phyloP scores from a whole-genome alignment of 805 yeast genomes.

The Ascoidea rubescens region DNA sequence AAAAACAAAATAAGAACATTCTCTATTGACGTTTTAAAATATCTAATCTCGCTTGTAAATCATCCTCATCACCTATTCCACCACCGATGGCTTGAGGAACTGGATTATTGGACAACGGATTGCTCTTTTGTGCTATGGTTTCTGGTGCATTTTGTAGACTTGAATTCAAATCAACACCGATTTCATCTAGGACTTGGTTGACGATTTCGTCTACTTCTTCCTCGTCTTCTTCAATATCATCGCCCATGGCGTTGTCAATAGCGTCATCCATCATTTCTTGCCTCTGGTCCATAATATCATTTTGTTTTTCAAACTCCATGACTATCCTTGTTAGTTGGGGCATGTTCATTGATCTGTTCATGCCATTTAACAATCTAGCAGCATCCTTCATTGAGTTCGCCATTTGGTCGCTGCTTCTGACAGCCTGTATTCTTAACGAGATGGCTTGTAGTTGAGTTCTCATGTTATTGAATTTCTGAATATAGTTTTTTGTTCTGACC shows the following conservation, averaged over 20 bases:
- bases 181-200: conserved; percentile 84
- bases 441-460: conserved; percentile 93
- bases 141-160: conserved; percentile 33
- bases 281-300: conserved; percentile 95
- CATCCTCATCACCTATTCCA: conserved; percentile 20
- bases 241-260: conserved; percentile 91
- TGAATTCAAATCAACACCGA: conserved; percentile 70
- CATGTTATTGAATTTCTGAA: conserved; percentile 84
- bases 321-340: conserved; percentile 83
- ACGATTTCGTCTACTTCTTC: conserved; percentile 89
- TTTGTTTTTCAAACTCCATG: conserved; percentile 89
- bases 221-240: conserved; percentile 73
- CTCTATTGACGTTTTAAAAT: conserved; percentile 46
- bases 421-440: conserved; percentile 78
- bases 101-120: conserved; percentile 17
- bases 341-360: conserved; percentile 83
- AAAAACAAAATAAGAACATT: background rate
- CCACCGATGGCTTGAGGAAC: conserved; percentile 45
- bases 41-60: conserved; percentile 76
- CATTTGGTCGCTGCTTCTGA: conserved; percentile 91
- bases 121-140: conserved; percentile 16
- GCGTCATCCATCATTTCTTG: conserved; percentile 99
- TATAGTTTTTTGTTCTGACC: conserved; percentile 69
- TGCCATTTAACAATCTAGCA: conserved; percentile 64
- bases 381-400: conserved; percentile 91